Base-by-base conservation (phyloP, 805 yeast genomes). In the Starmerella apis region DNA sequence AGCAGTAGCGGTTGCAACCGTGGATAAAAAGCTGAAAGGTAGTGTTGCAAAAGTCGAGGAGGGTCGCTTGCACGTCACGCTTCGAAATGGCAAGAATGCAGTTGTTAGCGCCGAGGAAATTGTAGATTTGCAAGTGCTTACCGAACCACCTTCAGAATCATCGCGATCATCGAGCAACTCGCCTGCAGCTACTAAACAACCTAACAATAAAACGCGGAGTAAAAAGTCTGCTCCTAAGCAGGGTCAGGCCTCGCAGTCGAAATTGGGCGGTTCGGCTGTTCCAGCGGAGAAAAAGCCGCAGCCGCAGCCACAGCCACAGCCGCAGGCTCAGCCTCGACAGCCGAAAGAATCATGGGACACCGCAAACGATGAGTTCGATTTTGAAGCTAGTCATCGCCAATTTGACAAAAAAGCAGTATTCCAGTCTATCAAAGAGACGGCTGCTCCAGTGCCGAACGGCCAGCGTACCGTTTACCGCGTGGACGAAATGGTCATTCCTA, bases 11-110 rank as follows among this genome's bases (percentile, higher is more conserved):
- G 43, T 39, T 3, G 32, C 43, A n/a, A 39, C 43, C 4, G 32
- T 33, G n/a, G 43, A 25, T 13, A 27, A 25, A 16, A 39, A 13
- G 23, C 25, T 39, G 8, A 3, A n/a, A 33, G 43, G 43, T n/a
- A 39, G 19, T 10, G 43, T 39, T 6, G 43, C 43, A 4, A 39
- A 39, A 19, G 32, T 39, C 33, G 43, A 39, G 43, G 43, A 39
- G 33, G 43, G 43, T 19, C 43, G 32, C 7, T 24, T 39, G 23
- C 43, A 39, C n/a, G 43, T 39, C 13, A 4, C 22, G n/a, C 22
- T 20, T 7, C 33, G 9, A 3, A 18, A 24, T 9, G 43, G 43
- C 33, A 13, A 16, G 24, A 39, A 31, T 10, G 33, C 3, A n/a
- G 43, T 27, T 6, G n/a, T 39, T 3, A 11, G 16, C 32, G 43